Conservation (phyloP, 345 rosid species). For the Boechera retrofracta region DNA sequence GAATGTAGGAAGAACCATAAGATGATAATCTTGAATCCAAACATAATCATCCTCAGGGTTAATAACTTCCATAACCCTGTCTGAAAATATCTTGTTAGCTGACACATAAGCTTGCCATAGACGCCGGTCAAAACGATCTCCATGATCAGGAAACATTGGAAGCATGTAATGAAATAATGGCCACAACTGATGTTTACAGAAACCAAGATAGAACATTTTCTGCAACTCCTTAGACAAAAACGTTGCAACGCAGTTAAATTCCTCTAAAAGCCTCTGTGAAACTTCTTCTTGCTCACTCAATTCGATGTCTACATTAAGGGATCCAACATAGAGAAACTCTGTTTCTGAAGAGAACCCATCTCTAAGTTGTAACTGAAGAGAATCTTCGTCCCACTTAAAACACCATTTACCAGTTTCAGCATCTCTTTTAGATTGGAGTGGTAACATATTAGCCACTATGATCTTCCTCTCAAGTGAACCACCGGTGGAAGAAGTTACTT, state of each 20-base stretch:
- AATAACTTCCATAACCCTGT: conserved; percentile 51
- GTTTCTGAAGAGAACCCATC: conserved; percentile 50
- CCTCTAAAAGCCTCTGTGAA: conserved; percentile 45
- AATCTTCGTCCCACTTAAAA: conserved; percentile 50
- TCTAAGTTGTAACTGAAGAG: conserved; percentile 46
- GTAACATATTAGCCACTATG: conserved; percentile 50
- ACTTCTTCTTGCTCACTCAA: conserved; percentile 49
- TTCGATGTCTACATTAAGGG: conserved; percentile 44
- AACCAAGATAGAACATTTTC: conserved; percentile 49
- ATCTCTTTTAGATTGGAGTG: conserved; percentile 46
- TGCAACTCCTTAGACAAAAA: conserved; percentile 47
- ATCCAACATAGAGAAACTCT: conserved; percentile 50
- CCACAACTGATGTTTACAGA: conserved; percentile 53
- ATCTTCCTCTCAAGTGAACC: conserved; percentile 41
- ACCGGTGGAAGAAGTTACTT: conserved; percentile 30
- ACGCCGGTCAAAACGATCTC: conserved; percentile 44
- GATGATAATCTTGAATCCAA: conserved; percentile 57
- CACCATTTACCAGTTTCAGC: conserved; percentile 41
- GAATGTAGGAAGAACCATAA: conserved; percentile 53
- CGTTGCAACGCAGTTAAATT: conserved; percentile 53
- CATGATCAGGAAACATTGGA: conserved; percentile 48
- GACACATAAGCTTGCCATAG: conserved; percentile 53
- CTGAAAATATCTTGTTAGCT: conserved; percentile 51
- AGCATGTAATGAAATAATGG: conserved; percentile 57
- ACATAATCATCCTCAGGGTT: conserved; percentile 53